A percentile compares a stretch with the other conserved stretches of the same genome.
Conservation (phyloP, 2,329 filamentous ascomycete species). For the Diplocarpon mali region DNA sequence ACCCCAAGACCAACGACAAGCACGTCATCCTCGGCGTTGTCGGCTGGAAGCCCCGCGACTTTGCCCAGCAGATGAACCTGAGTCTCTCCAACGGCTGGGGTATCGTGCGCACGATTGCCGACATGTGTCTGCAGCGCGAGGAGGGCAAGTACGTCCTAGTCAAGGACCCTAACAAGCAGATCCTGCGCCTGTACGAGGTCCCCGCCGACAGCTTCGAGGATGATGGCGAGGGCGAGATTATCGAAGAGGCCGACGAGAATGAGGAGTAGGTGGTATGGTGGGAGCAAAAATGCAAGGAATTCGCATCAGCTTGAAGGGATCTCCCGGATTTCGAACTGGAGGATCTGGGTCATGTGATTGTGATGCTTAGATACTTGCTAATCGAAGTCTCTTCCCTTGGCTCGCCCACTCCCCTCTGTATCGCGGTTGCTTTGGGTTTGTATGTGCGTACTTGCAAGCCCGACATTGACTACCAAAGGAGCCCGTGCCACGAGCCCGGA, state of each 20-base stretch:
- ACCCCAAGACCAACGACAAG: constrained; percentile 84
- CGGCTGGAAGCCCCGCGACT: constrained; percentile 96
- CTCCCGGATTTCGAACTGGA: not conserved
- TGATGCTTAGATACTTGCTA: constrained; percentile 3
- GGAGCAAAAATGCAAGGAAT: not conserved
- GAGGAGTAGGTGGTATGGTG: constrained; percentile 17
- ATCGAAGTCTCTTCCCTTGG: not conserved
- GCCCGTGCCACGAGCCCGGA: too few relatives aligned
- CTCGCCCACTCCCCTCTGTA: not conserved
- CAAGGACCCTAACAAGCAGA: constrained; percentile 94
- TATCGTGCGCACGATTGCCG: constrained; percentile 94
- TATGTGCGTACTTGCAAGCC: too few relatives aligned
- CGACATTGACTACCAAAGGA: too few relatives aligned
- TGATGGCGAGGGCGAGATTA: constrained; percentile 51
- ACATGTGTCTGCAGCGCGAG: constrained; percentile 73
- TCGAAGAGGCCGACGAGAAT: constrained; percentile 24
- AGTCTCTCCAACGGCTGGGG: constrained; percentile 97
- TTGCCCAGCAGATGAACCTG: constrained; percentile 95
- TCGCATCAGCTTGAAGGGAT: too few relatives aligned
- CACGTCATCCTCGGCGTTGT: constrained; percentile 93
- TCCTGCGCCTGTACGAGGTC: constrained; percentile 86
- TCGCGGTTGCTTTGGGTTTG: too few relatives aligned
- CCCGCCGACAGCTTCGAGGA: constrained; percentile 84
- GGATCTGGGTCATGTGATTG: not conserved
- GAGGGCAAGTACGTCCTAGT: constrained; percentile 74